Percentiles rank a stretch among this genome's conserved stretches.
These are phyloP conservation scores for Penicillium hordei DNA, from an alignment of 2,329 filamentous ascomycete genomes.

Conservation along the genomic window DNA sequence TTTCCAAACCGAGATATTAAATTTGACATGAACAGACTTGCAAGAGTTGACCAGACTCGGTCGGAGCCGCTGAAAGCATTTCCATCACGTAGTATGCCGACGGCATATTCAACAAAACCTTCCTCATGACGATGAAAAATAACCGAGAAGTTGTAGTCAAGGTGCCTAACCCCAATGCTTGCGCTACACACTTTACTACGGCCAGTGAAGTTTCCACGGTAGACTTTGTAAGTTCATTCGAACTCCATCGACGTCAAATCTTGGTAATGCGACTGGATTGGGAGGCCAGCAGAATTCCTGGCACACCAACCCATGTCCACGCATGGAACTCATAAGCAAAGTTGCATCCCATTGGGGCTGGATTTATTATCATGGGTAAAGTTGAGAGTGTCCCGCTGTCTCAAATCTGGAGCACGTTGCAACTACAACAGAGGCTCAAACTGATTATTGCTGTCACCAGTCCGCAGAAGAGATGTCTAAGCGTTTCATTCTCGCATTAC, in stretches of 20 bases:
- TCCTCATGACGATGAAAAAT: conserved; percentile 34
- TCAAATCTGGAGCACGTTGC: conserved; percentile 27
- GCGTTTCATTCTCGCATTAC: conserved; percentile 32
- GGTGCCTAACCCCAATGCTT: conserved; percentile 36
- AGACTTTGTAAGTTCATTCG: conserved; percentile 21
- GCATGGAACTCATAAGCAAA: conserved; percentile 25
- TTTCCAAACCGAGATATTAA: conserved; percentile 22
- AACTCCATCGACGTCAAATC: background rate
- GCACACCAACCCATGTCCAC: conserved; percentile 23
- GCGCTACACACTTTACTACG: conserved; percentile 30
- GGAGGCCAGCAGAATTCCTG: conserved; percentile 26
- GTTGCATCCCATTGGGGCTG: conserved; percentile 22
- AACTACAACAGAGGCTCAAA: conserved; percentile 25
- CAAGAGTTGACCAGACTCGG: conserved; percentile 20
- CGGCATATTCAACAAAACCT: conserved; percentile 33
- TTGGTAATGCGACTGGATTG: background rate
- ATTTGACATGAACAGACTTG: conserved; percentile 26
- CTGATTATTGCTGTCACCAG: conserved; percentile 29
- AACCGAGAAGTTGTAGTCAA: conserved; percentile 34
- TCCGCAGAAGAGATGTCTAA: conserved; percentile 29
- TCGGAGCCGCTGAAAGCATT: conserved; percentile 20
- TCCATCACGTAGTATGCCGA: conserved; percentile 29
- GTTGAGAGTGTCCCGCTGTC: conserved; percentile 23
- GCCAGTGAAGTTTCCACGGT: conserved; percentile 43
- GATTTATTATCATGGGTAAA: conserved; percentile 30